These are phyloP conservation scores for Penicillium argentinense DNA, from an alignment of 495 filamentous ascomycete genomes.

Conservation along the genomic window DNA sequence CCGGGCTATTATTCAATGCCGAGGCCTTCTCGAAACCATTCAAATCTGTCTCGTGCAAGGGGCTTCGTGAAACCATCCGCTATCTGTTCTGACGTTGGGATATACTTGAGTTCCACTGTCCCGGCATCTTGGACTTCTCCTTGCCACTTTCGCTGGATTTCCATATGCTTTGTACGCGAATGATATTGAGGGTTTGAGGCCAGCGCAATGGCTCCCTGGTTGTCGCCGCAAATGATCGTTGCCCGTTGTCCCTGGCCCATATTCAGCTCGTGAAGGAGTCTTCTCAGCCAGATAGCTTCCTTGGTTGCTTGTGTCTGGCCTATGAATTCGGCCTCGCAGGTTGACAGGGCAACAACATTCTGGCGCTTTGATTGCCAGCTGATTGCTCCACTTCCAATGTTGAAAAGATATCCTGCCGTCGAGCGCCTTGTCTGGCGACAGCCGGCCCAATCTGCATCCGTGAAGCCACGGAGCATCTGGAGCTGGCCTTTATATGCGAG, in stretches of 20 bases:
- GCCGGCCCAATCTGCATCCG: slow-evolving; percentile 26
- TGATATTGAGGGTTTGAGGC: slow-evolving; percentile 30
- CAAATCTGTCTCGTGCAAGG: too few relatives aligned
- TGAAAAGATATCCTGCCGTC: slow-evolving; percentile 39
- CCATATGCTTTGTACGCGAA: slow-evolving; percentile 31
- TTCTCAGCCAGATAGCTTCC: slow-evolving; percentile 39
- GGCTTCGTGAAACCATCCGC: too few relatives aligned
- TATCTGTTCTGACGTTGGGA: too few relatives aligned
- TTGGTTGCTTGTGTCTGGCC: slow-evolving; percentile 34
- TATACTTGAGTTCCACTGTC: too few relatives aligned
- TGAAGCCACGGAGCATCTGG: slow-evolving; percentile 16
- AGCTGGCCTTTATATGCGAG: slow-evolving; percentile 20
- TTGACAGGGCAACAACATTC: slow-evolving; percentile 31
- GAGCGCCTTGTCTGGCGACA: slow-evolving; percentile 23
- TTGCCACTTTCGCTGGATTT: slow-evolving; percentile 28
- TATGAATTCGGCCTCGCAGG: slow-evolving; percentile 42
- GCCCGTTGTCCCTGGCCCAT: too few relatives aligned
- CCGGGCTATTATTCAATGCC: too few relatives aligned
- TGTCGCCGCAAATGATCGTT: too few relatives aligned
- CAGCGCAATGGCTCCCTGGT: slow-evolving; percentile 30
- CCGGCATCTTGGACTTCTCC: slow-evolving; percentile 20
- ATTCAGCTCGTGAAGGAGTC: slow-evolving; percentile 29
- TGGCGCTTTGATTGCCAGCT: slow-evolving; percentile 40
- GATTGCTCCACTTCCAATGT: slow-evolving; percentile 33
- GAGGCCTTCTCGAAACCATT: too few relatives aligned